Conservation (phyloP, 202 grass and related monocot genomes). For the Zizania palustris region DNA sequence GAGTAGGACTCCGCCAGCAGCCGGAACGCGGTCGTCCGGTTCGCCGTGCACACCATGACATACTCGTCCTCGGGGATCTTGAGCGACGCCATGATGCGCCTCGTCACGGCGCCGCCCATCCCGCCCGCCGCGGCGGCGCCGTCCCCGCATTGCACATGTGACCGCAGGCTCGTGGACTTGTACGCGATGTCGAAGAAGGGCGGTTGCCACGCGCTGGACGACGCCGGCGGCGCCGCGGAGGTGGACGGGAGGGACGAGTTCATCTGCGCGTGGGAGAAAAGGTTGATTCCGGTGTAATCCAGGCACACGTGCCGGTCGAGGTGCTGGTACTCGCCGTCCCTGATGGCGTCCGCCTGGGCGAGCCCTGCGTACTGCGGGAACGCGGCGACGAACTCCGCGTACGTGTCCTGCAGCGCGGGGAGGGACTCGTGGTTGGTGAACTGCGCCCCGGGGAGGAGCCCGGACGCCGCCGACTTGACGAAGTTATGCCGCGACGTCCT, state of each 20-base stretch:
- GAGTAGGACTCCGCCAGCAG: conserved; percentile 84
- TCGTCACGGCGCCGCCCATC: conserved; percentile 52
- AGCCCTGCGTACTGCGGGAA: conserved; percentile 72
- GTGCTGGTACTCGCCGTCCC: conserved; percentile 66
- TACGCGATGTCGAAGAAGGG: conserved; percentile 89
- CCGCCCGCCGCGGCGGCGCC: background rate
- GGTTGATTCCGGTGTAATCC: conserved; percentile 83
- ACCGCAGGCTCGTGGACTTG: conserved; percentile 64
- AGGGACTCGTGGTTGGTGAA: conserved; percentile 94
- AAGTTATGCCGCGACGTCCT: conserved; percentile 66
- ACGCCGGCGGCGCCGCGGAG: background rate
- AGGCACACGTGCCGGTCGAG: conserved; percentile 75
- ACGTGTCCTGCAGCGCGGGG: conserved; percentile 51
- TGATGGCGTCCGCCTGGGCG: conserved; percentile 56
- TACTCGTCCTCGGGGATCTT: conserved; percentile 78
- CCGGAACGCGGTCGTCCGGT: conserved; percentile 83
- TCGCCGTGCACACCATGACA: conserved; percentile 82
- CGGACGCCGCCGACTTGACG: conserved; percentile 54
- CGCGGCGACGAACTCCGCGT: conserved; percentile 58
- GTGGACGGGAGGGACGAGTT: conserved; percentile 50
- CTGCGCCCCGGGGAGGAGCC: conserved; percentile 51
- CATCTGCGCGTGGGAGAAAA: conserved; percentile 96
- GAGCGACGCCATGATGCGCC: conserved; percentile 75
- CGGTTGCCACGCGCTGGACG: conserved; percentile 47
- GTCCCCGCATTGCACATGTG: conserved; percentile 56